Evolutionary conservation across 257 asterid genomes (phyloP).

Genomic region (Ballota nigra): DNA sequence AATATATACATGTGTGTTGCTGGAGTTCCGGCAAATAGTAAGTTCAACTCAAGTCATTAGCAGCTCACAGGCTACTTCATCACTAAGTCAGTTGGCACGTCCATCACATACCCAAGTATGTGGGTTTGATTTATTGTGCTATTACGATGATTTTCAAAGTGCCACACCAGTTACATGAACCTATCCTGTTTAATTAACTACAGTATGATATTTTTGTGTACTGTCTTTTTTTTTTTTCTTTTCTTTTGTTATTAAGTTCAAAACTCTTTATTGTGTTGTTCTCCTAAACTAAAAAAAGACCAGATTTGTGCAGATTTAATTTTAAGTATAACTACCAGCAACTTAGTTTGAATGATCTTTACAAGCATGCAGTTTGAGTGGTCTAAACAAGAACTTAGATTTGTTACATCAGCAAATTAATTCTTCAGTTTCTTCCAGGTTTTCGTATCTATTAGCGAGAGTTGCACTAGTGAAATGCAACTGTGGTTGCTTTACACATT

Average conservation of each 20-base stretch:
- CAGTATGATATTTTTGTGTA: background rate
- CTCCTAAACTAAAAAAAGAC: background rate
- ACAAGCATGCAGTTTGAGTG: background rate
- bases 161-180: background rate
- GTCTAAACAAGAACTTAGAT: background rate
- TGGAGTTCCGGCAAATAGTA: background rate
- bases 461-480: slow-evolving; percentile 62
- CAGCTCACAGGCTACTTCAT: background rate
- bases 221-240: background rate
- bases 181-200: background rate
- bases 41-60: background rate
- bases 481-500: slow-evolving; percentile 61
- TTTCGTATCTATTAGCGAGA: slow-evolving; percentile 48
- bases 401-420: slow-evolving; percentile 40
- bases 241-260: background rate
- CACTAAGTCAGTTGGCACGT: background rate
- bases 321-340: background rate
- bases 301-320: background rate
- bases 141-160: background rate
- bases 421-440: slow-evolving; percentile 59
- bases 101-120: background rate
- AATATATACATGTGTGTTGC: background rate
- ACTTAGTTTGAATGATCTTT: background rate
- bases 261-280: background rate
- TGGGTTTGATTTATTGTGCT: background rate